A percentile compares a stretch with the other conserved stretches of the same genome.
Evolutionary conservation across 257 asterid species (phyloP).

Genomic region (Eucommia ulmoides): DNA sequence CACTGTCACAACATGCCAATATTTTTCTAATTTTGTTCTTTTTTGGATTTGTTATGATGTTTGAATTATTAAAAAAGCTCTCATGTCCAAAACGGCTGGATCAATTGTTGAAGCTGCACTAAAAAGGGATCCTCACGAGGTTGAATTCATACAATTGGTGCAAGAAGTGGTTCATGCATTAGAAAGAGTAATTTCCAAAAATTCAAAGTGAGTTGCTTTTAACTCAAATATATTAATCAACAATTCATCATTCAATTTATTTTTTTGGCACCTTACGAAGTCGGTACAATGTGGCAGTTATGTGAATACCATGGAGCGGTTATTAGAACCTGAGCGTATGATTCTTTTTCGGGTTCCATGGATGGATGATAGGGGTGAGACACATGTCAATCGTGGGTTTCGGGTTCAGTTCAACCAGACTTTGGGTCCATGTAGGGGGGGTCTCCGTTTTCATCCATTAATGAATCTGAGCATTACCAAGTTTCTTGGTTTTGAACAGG

Average conservation of each 20-base stretch:
- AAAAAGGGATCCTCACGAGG: conserved; percentile 94
- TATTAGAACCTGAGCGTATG: conserved; percentile 89
- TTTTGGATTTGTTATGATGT: conserved; percentile 17
- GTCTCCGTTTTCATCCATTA: conserved; percentile 84
- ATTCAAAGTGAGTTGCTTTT: conserved; percentile 51
- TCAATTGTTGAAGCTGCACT: conserved; percentile 92
- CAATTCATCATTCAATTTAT: conserved; percentile 5
- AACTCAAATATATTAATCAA: background rate
- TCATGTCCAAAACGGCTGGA: conserved; percentile 98
- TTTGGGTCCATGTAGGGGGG: conserved; percentile 99
- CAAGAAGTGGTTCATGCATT: conserved; percentile 95
- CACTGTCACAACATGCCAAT: background rate
- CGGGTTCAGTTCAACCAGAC: conserved; percentile 93
- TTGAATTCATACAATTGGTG: conserved; percentile 82
- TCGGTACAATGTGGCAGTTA: conserved; percentile 40
- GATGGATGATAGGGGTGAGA: conserved; percentile 94
- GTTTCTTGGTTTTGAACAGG: conserved; percentile 97
- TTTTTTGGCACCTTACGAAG: conserved; percentile 8
- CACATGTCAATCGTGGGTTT: conserved; percentile 89
- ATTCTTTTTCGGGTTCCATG: conserved; percentile 91
- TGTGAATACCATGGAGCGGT: conserved; percentile 87
- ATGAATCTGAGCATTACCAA: conserved; percentile 93
- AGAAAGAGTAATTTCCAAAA: conserved; percentile 95
- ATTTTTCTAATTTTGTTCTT: conserved; percentile 2
- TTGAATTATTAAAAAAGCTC: conserved; percentile 49